phyloP scores from a whole-genome alignment of 2,329 filamentous ascomycete species.

The Trichophyton simii region DNA sequence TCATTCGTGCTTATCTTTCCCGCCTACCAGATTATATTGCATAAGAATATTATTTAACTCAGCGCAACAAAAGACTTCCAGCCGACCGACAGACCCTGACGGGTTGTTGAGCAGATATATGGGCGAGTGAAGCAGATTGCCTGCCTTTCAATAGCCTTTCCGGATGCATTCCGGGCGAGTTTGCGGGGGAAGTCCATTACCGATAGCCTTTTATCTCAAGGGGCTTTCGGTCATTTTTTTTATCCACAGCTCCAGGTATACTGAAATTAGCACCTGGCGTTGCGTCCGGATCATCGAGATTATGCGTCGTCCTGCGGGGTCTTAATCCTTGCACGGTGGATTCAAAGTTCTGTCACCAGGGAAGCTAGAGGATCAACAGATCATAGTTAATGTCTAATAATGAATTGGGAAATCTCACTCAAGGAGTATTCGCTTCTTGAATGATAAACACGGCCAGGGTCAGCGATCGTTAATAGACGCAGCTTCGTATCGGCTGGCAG shows the following conservation, averaged over 20 bases:
- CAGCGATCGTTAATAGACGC: background rate
- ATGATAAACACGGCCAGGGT: background rate
- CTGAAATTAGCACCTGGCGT: background rate
- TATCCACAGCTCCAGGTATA: background rate
- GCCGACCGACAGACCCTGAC: background rate
- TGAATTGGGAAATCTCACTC: background rate
- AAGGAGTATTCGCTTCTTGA: background rate
- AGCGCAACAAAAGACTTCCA: background rate
- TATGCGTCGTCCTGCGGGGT: constrained; percentile 1
- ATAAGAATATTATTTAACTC: background rate
- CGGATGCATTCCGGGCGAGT: background rate
- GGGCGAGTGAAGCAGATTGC: background rate
- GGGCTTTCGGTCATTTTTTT: background rate
- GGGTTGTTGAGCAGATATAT: background rate
- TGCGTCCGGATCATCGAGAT: background rate
- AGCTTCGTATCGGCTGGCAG: background rate
- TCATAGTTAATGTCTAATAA: background rate
- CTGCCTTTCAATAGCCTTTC: background rate
- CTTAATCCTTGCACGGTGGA: background rate
- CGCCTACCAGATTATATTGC: background rate
- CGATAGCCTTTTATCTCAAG: background rate
- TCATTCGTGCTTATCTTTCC: too few relatives aligned
- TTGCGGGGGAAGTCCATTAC: background rate
- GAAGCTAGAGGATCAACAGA: background rate
- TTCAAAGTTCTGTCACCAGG: background rate